These are phyloP conservation scores for Alternaria panax DNA, from an alignment of 2,329 filamentous ascomycete species.

Conservation along the genomic window DNA sequence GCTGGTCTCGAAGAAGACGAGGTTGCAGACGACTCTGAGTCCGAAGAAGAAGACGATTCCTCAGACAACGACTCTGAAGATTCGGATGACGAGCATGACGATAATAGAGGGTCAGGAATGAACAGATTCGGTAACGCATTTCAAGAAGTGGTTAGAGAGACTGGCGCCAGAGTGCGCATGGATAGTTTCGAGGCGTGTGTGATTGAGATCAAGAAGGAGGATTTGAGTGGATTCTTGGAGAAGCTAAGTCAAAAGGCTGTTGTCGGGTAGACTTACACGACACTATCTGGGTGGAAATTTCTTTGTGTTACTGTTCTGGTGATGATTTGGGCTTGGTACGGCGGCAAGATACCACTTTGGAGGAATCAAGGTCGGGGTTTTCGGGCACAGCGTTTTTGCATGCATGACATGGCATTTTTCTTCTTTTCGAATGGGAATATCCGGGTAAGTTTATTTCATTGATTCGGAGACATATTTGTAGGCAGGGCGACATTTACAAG, in stretches of 20 bases:
- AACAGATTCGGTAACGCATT: constrained; percentile 96
- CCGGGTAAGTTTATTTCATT: neutral
- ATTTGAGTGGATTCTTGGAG: constrained; percentile 88
- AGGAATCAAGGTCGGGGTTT: neutral
- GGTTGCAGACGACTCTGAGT: constrained; percentile 57
- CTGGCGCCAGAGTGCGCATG: constrained; percentile 85
- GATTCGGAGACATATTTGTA: constrained; percentile 7
- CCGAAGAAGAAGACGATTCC: constrained; percentile 68
- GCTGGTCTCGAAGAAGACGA: constrained; percentile 69
- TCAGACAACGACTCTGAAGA: constrained; percentile 41
- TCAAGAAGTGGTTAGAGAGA: constrained; percentile 92
- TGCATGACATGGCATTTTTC: neutral
- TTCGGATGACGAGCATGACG: constrained; percentile 61
- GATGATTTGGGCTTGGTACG: neutral
- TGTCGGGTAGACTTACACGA: constrained; percentile 55
- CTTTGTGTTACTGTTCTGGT: neutral
- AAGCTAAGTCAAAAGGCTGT: constrained; percentile 90
- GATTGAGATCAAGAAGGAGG: constrained; percentile 97
- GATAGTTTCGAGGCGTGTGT: constrained; percentile 98
- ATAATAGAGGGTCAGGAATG: constrained; percentile 73
- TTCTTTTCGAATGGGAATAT: neutral
- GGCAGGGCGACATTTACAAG: constrained; percentile 10
- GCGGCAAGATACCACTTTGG: constrained; percentile 1
- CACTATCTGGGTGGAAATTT: neutral
- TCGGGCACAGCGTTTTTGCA: constrained; percentile 5